A percentile compares a stretch with the other conserved stretches of the same genome.
These are phyloP conservation scores for Zizania palustris DNA, from an alignment of 202 grass and related monocot genomes.

Conservation along the genomic window DNA sequence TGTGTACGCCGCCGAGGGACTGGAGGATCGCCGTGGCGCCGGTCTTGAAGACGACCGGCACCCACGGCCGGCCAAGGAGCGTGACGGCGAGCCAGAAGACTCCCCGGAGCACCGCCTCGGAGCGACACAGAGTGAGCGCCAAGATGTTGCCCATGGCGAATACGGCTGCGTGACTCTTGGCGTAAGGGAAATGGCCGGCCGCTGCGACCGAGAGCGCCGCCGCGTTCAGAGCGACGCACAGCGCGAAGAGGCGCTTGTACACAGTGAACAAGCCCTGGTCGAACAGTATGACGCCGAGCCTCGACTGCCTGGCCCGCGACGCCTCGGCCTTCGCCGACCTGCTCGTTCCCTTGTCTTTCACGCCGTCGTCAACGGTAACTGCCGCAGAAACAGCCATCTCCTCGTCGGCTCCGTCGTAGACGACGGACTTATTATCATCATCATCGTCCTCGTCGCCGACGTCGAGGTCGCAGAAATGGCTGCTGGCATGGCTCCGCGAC, in stretches of 20 bases:
- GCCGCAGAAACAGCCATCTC: constrained; percentile 27
- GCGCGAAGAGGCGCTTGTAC: constrained; percentile 67
- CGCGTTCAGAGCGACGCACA: constrained; percentile 49
- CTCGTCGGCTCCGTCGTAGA: not conserved
- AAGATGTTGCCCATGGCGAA: constrained; percentile 72
- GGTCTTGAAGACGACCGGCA: constrained; percentile 56
- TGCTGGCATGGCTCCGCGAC: constrained; percentile 47
- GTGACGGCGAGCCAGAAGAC: constrained; percentile 66
- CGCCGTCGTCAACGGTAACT: not conserved
- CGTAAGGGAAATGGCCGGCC: constrained; percentile 52
- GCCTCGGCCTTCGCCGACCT: not conserved
- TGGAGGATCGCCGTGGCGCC: constrained; percentile 54
- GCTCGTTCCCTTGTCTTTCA: not conserved
- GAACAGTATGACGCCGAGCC: constrained; percentile 58
- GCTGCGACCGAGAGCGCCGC: constrained; percentile 43
- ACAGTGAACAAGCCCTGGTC: constrained; percentile 79
- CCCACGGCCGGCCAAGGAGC: constrained; percentile 46
- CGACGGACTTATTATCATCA: not conserved
- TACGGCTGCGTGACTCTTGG: constrained; percentile 45
- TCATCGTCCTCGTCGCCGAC: constrained; percentile 23
- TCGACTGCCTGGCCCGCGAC: constrained; percentile 28
- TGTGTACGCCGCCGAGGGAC: constrained; percentile 69
- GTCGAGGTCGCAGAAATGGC: constrained; percentile 71
- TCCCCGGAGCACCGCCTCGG: constrained; percentile 57
- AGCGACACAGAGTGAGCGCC: constrained; percentile 71